These are phyloP conservation scores for Plasmodium blacklocki DNA, from an alignment of 169 alveolate species.

Conservation along the genomic window DNA sequence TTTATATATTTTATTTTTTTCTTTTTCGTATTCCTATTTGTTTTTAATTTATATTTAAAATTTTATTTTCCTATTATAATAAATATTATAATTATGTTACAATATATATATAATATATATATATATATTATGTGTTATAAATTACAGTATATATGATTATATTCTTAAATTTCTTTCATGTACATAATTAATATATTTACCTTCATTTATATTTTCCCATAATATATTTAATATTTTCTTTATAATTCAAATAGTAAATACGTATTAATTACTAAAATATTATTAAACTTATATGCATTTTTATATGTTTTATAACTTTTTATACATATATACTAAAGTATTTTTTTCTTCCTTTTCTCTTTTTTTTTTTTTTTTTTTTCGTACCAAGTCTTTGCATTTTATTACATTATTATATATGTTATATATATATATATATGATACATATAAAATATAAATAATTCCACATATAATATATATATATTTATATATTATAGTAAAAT, in stretches of 20 bases:
- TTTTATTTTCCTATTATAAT: neutral
- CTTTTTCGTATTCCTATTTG: conserved; percentile 1
- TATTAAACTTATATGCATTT: conserved; percentile 1
- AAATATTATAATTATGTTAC: too few relatives aligned
- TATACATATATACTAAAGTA: neutral
- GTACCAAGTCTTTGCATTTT: too few relatives aligned
- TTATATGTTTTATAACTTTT: neutral
- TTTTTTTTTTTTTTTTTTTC: too few relatives aligned
- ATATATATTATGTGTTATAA: too few relatives aligned
- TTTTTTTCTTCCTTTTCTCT: too few relatives aligned
- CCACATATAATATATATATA: neutral
- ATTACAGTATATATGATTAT: neutral
- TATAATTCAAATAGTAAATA: neutral
- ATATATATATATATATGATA: conserved; percentile 1
- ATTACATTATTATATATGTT: neutral
- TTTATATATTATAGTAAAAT: neutral
- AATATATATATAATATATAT: too few relatives aligned
- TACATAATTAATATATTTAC: neutral
- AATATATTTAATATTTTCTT: neutral
- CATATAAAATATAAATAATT: neutral
- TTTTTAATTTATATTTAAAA: neutral
- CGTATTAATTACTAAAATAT: neutral
- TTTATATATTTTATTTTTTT: neutral
- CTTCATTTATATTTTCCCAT: neutral
- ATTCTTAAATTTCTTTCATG: neutral